phyloP scores from a whole-genome alignment of 2,329 filamentous ascomycete species.

The Lasiodiplodia citricola region DNA sequence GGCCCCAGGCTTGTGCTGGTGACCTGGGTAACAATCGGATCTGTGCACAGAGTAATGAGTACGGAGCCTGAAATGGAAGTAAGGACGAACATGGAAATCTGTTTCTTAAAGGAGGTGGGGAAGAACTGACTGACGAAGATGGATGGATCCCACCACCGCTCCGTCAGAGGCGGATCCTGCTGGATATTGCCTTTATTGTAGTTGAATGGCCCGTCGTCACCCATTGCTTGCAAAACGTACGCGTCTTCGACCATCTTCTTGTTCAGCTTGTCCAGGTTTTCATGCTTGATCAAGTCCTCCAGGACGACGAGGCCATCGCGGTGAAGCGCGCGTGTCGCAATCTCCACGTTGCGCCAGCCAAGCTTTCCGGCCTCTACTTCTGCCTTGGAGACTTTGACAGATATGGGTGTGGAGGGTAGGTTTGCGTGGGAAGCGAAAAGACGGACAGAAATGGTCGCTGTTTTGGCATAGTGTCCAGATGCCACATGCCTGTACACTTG shows the following conservation, averaged over 20 bases:
- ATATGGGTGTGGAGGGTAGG: conserved; percentile 38
- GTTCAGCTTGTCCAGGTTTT: conserved; percentile 62
- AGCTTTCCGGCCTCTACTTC: conserved; percentile 52
- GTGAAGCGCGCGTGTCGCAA: conserved; percentile 58
- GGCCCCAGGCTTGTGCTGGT: conserved; percentile 62
- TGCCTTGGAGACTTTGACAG: conserved; percentile 46
- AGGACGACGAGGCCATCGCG: conserved; percentile 63
- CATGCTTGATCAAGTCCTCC: conserved; percentile 58
- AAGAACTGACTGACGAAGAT: conserved; percentile 60
- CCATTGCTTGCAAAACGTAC: conserved; percentile 54
- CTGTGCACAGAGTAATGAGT: conserved; percentile 36
- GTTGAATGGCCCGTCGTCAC: conserved; percentile 64
- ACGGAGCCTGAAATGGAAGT: background rate
- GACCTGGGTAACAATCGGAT: conserved; percentile 62
- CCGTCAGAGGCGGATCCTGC: conserved; percentile 62
- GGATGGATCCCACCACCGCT: conserved; percentile 40
- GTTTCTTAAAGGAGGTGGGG: background rate
- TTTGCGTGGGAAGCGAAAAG: conserved; percentile 29
- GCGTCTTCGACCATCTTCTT: conserved; percentile 65
- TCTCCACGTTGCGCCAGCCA: conserved; percentile 59
- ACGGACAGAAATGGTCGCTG: background rate
- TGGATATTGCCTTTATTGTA: conserved; percentile 68
- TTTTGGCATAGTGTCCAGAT: background rate
- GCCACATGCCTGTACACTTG: background rate
- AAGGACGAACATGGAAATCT: background rate